Evolutionary conservation across 2,329 filamentous ascomycete genomes (phyloP), one percentile per base, ranked within the genome.

Genomic region (Neofusicoccum ribis): DNA sequence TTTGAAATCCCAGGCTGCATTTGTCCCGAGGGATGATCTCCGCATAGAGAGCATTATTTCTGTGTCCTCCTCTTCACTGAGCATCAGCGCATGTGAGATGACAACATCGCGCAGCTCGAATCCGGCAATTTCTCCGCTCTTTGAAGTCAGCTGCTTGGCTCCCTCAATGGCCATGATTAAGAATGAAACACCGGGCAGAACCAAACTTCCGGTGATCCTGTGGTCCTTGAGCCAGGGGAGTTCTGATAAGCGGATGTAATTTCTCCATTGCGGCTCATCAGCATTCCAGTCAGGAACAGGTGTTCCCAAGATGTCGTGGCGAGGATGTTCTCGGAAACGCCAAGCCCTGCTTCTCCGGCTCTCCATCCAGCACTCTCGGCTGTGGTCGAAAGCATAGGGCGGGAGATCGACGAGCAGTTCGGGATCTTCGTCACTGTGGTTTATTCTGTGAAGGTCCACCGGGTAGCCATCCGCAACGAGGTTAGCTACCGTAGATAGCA

Each of bases 201-300:
- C 43, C 6, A 47, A 12, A n/a, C 27, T 46, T 8, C 67, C 67
- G 50, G 75, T 70, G 23, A 72, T 44, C 20, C 71, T 72, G 67
- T 86, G 82, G 50, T 83, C 79, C 0, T 68, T 67, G 1, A 84
- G 62, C 84, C 84, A 86, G 0, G 80, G 77, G 0, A 78, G 67
- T 31, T 83, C 75, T 0, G 73, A 71, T 1, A 79, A 63, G 1
- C 73, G 70, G 0, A 84, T 67, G 3, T 80, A 50, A 44, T 81
- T 82, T 0, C 80, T 70, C 80, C 81, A 86, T 0, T 67, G 61
- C 0, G 80, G 80, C 9, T 78, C 70, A 0, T 74, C 43, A 5
- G 69, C 65, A 9, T 70, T 65, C 46, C 71, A 71, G 64, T 80
- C 78, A 27, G 70, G 63, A 27, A 72, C 63, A 1, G 73, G 72